Conservation (phyloP, 768 basidiomycete genomes). For the Trichaptum fuscoviolaceum region DNA sequence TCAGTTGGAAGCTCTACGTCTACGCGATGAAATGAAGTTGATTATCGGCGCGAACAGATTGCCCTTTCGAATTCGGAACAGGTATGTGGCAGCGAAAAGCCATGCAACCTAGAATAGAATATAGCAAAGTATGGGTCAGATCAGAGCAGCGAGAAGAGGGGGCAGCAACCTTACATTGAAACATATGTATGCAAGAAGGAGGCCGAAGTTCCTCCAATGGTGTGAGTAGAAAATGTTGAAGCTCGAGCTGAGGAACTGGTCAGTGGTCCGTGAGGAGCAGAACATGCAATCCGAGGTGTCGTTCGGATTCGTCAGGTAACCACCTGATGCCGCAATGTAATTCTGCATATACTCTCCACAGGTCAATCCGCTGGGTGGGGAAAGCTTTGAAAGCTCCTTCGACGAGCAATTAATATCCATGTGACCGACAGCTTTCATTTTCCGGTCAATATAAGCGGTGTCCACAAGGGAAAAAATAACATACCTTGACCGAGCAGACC, state of each 20-base stretch:
- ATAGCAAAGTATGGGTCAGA: background rate
- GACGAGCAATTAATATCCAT: slow-evolving; percentile 49
- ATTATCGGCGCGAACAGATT: slow-evolving; percentile 6
- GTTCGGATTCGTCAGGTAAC: slow-evolving; percentile 40
- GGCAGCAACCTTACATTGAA: slow-evolving; percentile 36
- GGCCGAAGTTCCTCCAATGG: slow-evolving; percentile 43
- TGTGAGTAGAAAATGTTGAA: slow-evolving; percentile 61
- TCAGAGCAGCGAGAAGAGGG: background rate
- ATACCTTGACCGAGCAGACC: slow-evolving; percentile 46
- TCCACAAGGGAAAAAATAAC: background rate
- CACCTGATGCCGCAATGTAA: slow-evolving; percentile 38
- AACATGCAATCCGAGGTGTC: slow-evolving; percentile 38
- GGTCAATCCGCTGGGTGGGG: slow-evolving; percentile 38
- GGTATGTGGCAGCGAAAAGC: slow-evolving; percentile 7
- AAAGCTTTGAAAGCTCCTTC: slow-evolving; percentile 55
- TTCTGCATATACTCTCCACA: slow-evolving; percentile 41
- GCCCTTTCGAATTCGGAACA: background rate
- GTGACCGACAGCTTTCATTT: slow-evolving; percentile 42
- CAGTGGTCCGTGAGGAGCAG: slow-evolving; percentile 55
- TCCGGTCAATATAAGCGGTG: background rate
- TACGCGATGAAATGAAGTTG: background rate
- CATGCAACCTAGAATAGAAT: background rate
- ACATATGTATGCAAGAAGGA: slow-evolving; percentile 36
- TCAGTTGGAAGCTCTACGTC: background rate
- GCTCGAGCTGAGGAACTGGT: slow-evolving; percentile 45